Evolutionary conservation across 164 flowering plant species (phyloP), one percentile per base, ranked within the genome.

Genomic region (Magnolia sinica): DNA sequence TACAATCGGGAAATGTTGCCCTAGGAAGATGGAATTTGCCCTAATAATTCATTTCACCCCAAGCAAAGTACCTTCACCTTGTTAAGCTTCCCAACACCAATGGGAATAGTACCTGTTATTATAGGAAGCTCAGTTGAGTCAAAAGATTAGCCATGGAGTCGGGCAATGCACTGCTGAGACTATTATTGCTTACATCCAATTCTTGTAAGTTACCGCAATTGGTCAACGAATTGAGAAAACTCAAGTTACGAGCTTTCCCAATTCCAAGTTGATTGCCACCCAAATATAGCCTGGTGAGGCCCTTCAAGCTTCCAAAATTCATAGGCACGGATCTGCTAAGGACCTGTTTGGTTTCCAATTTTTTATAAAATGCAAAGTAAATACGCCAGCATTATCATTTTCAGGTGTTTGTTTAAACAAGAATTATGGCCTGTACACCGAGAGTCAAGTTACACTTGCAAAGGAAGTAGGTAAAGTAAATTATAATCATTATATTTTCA

Each of bases 121-220:
- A 27, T 67, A 18, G 9, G 52, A 14, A 6, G 1, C 6, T 37
- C 6, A 78, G 65, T 7, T 58, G 45, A 14, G 70, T 74, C 4
- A 74, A 74, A 11, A 79, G 58, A 13, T 79, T 79, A 19, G 61
- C 77, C 7, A 79, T 50, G 63, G 77, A 74, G 31, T 49, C 49
- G 19, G 77, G 81, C 49, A 79, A 24, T 18, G 14, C n/a, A 5
- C 73, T 77, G 14, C 64, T 70, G 4, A 80, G 69, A 8, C 16
- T 55, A 68, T 80, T 80, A 10, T 58, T 13, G 19, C 45, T 70
- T 0, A 79, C 8, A 3, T 23, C 19, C 37, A 75, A 71, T 31
- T 67, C 70, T 63, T 69, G 29, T 29, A 79, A 52, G 50, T 2
- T 2, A 19, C 64, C 22, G n/a, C 77, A 75, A 29, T 78, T 78